A percentile compares a stretch with the other conserved stretches of the same genome.
Conservation (phyloP, 345 rosid genomes). For the Dimocarpus longan region DNA sequence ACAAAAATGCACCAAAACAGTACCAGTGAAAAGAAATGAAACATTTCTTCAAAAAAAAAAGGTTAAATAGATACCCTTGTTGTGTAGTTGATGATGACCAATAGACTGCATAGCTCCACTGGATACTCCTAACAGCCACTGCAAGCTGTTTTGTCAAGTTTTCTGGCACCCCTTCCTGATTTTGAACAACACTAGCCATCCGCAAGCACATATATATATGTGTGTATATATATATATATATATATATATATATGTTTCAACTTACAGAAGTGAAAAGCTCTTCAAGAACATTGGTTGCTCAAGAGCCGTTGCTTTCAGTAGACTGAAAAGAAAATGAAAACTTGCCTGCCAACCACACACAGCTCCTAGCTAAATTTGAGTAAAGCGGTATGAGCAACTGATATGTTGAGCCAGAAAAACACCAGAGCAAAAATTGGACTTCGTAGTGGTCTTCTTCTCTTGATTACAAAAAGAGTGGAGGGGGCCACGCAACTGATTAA, state of each 20-base stretch:
- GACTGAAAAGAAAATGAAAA: background rate
- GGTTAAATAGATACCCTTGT: constrained; percentile 64
- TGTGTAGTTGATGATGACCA: constrained; percentile 79
- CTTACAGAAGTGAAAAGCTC: background rate
- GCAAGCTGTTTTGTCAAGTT: constrained; percentile 73
- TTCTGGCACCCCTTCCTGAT: constrained; percentile 38
- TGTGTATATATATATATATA: no score
- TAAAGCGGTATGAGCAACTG: background rate
- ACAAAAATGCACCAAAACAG: constrained; percentile 4
- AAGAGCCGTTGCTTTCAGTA: background rate
- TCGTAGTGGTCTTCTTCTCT: background rate
- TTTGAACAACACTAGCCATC: constrained; percentile 52
- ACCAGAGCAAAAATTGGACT: background rate
- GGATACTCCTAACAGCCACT: constrained; percentile 77
- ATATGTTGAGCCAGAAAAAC: background rate
- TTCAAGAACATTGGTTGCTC: background rate
- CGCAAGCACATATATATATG: constrained; percentile 4
- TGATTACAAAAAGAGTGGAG: background rate
- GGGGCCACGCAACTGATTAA: background rate
- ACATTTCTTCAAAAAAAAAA: background rate
- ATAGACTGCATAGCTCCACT: constrained; percentile 94
- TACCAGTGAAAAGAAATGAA: background rate
- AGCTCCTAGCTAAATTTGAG: background rate
- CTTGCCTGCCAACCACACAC: background rate
- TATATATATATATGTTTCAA: no score